Evolutionary conservation across 495 filamentous ascomycete genomes (phyloP).

Genomic region (Xylaria sp.): DNA sequence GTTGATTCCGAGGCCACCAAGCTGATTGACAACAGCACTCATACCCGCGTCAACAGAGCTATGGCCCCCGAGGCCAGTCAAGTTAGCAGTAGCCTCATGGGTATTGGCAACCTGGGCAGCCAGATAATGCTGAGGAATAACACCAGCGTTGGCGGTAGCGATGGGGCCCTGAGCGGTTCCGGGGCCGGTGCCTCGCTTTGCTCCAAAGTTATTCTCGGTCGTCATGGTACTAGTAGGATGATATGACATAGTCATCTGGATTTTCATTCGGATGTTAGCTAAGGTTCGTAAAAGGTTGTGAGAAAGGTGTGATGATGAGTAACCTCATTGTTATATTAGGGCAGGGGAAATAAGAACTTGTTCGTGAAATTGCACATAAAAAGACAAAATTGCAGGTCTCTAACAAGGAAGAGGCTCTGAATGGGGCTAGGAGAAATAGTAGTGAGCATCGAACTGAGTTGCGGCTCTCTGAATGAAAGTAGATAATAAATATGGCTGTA

Average conservation of each 20-base stretch:
- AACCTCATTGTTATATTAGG: not conserved
- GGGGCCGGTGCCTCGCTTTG: slow-evolving; percentile 17
- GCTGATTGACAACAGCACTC: slow-evolving; percentile 43
- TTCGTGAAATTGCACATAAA: not conserved
- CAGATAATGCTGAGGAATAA: slow-evolving; percentile 26
- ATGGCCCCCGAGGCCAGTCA: slow-evolving; percentile 27
- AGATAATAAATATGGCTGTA: not conserved
- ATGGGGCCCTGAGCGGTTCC: slow-evolving; percentile 22
- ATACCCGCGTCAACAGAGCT: slow-evolving; percentile 32
- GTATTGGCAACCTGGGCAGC: slow-evolving; percentile 24
- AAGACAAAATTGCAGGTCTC: not conserved
- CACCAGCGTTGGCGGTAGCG: slow-evolving; percentile 22
- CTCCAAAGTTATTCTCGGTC: slow-evolving; percentile 25
- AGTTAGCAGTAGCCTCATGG: slow-evolving; percentile 29
- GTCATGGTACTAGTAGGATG: slow-evolving; percentile 29
- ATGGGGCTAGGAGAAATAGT: not conserved
- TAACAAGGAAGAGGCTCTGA: not conserved
- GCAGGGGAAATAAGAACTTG: not conserved
- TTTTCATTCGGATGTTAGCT: slow-evolving; percentile 6
- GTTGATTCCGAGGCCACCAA: slow-evolving; percentile 39
- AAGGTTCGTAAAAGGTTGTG: not conserved
- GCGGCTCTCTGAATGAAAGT: not conserved
- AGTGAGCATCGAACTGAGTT: not conserved
- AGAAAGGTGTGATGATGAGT: not conserved
- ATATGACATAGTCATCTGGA: slow-evolving; percentile 29